Percentiles rank a stretch among this genome's conserved stretches.
Conservation (phyloP, 2,329 filamentous ascomycete genomes). For the Colletotrichum coccodes region DNA sequence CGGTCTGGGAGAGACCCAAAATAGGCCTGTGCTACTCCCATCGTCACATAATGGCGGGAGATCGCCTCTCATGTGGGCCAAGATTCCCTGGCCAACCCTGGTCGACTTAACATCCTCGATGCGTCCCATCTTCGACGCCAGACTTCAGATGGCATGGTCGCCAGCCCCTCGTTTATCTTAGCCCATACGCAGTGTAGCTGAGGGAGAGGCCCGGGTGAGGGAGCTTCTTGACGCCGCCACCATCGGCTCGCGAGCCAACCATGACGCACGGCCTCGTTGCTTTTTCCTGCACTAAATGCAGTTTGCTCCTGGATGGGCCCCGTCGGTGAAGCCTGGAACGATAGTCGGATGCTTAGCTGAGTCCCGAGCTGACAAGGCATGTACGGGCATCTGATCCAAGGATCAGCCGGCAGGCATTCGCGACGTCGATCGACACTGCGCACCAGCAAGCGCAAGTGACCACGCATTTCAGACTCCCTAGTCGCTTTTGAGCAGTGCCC, state of each 20-base stretch:
- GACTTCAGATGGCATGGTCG: conserved; percentile 24
- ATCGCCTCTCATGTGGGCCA: conserved; percentile 25
- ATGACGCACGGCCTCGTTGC: conserved; percentile 10
- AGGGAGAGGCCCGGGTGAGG: conserved; percentile 3
- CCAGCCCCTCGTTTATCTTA: background rate
- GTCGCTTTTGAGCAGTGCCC: background rate
- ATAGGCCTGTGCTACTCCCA: conserved; percentile 11
- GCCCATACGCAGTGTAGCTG: background rate
- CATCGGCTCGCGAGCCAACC: conserved; percentile 5
- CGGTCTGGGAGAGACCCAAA: conserved; percentile 20
- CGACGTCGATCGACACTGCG: conserved; percentile 14
- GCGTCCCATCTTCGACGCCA: conserved; percentile 4
- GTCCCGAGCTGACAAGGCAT: background rate
- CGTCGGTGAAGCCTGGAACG: conserved; percentile 12
- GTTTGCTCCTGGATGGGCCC: conserved; percentile 1
- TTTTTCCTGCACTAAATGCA: background rate
- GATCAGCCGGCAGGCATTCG: background rate
- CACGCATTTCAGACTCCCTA: background rate
- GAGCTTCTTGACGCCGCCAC: conserved; percentile 23
- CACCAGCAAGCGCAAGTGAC: background rate
- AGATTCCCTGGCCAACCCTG: conserved; percentile 25
- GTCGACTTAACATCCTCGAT: background rate
- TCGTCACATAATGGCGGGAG: conserved; percentile 30
- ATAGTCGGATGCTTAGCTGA: conserved; percentile 3
- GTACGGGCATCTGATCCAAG: background rate